phyloP scores from a whole-genome alignment of 257 asterid species.

The Solanum paucissectum region DNA sequence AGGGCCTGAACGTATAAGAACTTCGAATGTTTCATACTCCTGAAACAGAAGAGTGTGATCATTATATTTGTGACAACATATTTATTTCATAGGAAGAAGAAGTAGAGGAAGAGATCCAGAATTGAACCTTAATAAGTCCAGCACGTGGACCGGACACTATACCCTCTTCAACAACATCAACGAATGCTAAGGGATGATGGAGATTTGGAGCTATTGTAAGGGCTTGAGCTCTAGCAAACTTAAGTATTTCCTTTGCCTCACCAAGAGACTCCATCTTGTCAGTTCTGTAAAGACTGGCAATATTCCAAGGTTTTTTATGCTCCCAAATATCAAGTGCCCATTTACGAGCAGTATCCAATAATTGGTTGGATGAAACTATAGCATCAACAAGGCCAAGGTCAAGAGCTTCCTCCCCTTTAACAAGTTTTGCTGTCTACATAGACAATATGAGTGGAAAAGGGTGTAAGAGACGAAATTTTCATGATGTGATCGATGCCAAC shows the following conservation, averaged over 20 bases:
- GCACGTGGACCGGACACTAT: slow-evolving; percentile 73
- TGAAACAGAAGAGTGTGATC: slow-evolving; percentile 14
- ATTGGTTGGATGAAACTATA: slow-evolving; percentile 52
- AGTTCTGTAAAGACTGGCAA: slow-evolving; percentile 59
- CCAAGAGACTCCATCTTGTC: slow-evolving; percentile 77
- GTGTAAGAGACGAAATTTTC: not conserved
- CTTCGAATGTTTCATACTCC: slow-evolving; percentile 90
- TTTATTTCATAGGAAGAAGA: not conserved
- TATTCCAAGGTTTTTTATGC: slow-evolving; percentile 59
- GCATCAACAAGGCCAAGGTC: slow-evolving; percentile 91
- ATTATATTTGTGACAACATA: not conserved
- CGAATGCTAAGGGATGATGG: slow-evolving; percentile 71
- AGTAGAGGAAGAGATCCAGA: slow-evolving; percentile 1
- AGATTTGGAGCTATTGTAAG: slow-evolving; percentile 85
- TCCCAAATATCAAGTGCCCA: slow-evolving; percentile 91
- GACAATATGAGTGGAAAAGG: not conserved
- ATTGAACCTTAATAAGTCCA: slow-evolving; percentile 76
- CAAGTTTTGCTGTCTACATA: slow-evolving; percentile 71
- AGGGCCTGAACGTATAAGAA: slow-evolving; percentile 60
- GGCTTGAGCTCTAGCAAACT: slow-evolving; percentile 84
- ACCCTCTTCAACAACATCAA: slow-evolving; percentile 93
- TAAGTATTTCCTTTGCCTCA: slow-evolving; percentile 83
- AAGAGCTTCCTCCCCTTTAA: slow-evolving; percentile 86
- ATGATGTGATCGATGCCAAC: not conserved
- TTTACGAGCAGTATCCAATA: slow-evolving; percentile 58